Percentiles rank a stretch among this genome's conserved stretches.
phyloP scores from a whole-genome alignment of 352 stramenopile genomes.

The Phytopythium delawarense region DNA sequence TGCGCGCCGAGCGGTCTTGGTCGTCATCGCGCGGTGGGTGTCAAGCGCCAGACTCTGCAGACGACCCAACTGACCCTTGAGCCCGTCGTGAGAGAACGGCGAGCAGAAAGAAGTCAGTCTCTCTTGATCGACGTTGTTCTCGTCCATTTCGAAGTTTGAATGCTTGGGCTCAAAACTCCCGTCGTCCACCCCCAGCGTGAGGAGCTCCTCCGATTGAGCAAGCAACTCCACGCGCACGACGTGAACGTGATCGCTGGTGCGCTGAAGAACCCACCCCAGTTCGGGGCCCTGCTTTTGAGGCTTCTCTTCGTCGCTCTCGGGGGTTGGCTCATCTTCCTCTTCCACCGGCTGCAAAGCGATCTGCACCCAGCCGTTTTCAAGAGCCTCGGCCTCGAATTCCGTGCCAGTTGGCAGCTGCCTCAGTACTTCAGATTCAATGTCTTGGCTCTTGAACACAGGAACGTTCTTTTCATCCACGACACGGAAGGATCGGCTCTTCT shows the following conservation, averaged over 20 bases:
- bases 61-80: constrained; percentile 56
- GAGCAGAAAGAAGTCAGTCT: constrained; percentile 51
- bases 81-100: constrained; percentile 54
- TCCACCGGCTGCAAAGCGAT: constrained; percentile 3
- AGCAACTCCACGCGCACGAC: constrained; percentile 12
- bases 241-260: constrained; percentile 35
- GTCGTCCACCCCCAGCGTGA: constrained; percentile 64
- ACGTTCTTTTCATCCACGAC: constrained; percentile 24
- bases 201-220: constrained; percentile 43
- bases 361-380: constrained; percentile 30
- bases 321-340: neutral
- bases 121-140: constrained; percentile 56
- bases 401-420: constrained; percentile 9
- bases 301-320: neutral
- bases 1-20: constrained; percentile 45
- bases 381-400: constrained; percentile 13
- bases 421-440: constrained; percentile 13
- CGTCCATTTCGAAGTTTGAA: constrained; percentile 49
- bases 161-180: constrained; percentile 21
- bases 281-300: constrained; percentile 4
- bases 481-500: constrained; percentile 12
- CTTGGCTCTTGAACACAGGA: constrained; percentile 21
- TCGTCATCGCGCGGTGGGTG: constrained; percentile 49
- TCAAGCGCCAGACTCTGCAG: constrained; percentile 66
- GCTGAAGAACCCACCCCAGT: constrained; percentile 39